phyloP scores from a whole-genome alignment of 2,329 filamentous ascomycete genomes.

The Diaporthe capsici region DNA sequence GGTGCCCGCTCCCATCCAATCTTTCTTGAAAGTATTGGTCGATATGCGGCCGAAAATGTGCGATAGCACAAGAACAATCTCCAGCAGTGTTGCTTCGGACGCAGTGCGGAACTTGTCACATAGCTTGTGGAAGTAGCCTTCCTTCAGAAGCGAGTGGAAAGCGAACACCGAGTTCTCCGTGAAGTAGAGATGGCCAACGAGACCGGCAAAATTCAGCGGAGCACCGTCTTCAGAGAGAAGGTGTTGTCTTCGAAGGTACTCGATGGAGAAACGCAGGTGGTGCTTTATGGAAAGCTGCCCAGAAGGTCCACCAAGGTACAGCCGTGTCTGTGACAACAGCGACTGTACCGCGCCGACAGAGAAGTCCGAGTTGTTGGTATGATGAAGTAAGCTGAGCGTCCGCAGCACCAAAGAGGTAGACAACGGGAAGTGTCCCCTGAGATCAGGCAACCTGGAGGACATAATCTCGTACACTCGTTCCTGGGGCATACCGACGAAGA shows the following conservation, averaged over 20 bases:
- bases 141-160: constrained; percentile 80
- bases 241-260: constrained; percentile 79
- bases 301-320: constrained; percentile 79
- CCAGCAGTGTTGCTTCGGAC: constrained; percentile 64
- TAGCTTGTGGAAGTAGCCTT: constrained; percentile 76
- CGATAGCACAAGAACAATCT: constrained; percentile 77
- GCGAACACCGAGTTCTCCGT: constrained; percentile 83
- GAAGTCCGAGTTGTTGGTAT: constrained; percentile 74
- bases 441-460: constrained; percentile 79
- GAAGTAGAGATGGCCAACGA: constrained; percentile 81
- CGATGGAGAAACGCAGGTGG: constrained; percentile 84
- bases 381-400: constrained; percentile 75
- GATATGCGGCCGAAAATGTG: constrained; percentile 78
- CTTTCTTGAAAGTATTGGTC: constrained; percentile 59
- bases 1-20: constrained; percentile 63
- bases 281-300: constrained; percentile 80
- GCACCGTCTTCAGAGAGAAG: constrained; percentile 72
- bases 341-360: constrained; percentile 74
- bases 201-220: constrained; percentile 80
- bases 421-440: constrained; percentile 84
- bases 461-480: constrained; percentile 77
- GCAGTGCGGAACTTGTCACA: constrained; percentile 69
- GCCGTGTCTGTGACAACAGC: constrained; percentile 76
- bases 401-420: constrained; percentile 81
- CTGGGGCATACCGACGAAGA: constrained; percentile 77